Conservation (phyloP, 163 green algal species). For the Scenedesmus sp. region DNA sequence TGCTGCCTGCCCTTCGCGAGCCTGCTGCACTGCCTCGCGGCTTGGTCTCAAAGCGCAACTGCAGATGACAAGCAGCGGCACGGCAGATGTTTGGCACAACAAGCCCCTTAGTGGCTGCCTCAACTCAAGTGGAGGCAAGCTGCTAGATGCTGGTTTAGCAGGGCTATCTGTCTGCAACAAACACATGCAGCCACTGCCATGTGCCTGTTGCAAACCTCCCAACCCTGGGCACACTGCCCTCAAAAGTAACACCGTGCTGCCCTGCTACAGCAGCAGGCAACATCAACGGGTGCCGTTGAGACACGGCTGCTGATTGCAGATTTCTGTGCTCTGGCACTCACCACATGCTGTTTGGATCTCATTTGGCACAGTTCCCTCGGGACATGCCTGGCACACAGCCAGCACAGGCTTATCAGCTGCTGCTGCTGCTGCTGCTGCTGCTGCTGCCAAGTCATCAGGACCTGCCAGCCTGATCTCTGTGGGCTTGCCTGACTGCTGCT, state of each 20-base stretch:
- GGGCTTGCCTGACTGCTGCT: not conserved
- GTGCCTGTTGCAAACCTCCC: not conserved
- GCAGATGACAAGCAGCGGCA: not conserved
- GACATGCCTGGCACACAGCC: conserved; percentile 16
- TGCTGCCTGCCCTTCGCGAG: too few relatives aligned
- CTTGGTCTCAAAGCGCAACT: not conserved
- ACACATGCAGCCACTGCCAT: not conserved
- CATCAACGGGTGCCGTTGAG: not conserved
- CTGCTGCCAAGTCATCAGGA: not conserved
- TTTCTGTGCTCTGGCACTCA: not conserved
- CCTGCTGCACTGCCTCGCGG: not conserved
- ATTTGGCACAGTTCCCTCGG: conserved; percentile 1
- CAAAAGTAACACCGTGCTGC: not conserved
- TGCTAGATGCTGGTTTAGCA: not conserved
- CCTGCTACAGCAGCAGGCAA: not conserved
- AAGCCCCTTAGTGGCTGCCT: too few relatives aligned
- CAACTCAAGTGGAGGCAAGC: too few relatives aligned
- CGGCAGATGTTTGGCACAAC: too few relatives aligned
- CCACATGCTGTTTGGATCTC: conserved; percentile 17
- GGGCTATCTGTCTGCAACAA: not conserved
- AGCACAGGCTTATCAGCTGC: not conserved
- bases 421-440: not conserved
- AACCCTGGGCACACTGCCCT: not conserved
- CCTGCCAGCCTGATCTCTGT: not conserved
- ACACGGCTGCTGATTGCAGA: not conserved